Base-by-base conservation (phyloP, 495 filamentous ascomycete species). In the Lepidopterella palustris region DNA sequence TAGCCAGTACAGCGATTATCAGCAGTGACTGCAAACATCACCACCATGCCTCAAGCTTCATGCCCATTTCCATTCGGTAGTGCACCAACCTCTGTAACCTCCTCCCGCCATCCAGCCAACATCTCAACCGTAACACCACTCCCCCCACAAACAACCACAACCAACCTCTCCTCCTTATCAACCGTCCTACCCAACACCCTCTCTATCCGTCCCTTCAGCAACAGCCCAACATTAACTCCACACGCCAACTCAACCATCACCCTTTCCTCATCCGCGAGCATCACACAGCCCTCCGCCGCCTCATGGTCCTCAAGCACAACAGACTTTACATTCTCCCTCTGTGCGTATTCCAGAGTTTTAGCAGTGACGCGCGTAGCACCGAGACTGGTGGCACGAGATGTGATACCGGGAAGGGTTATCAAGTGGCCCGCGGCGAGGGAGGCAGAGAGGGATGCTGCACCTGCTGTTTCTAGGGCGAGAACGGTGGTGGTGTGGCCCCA, bases 71-170 rank as follows among this genome's bases (percentile, higher is more conserved):
- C n/a, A n/a, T n/a, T n/a, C n/a, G n/a, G n/a, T n/a, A n/a, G n/a
- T n/a, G n/a, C n/a, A n/a, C n/a, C n/a, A n/a, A n/a, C n/a, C n/a
- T n/a, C n/a, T n/a, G n/a, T n/a, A n/a, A n/a, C n/a, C n/a, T 72
- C 74, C 74, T 79, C 72, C 67, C 77, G 77, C 73, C 87, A 97
- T 52, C 72, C 72, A 45, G 73, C 74, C 65, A 95, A 71, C 68
- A 84, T 81, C 20, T 87, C 82, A 25, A 87, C 72, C 3, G 82
- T 86, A 47, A 91, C 81, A 71, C 87, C 87, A 45, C 80, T 84
- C 8, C 92, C 92, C 0, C 92, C 92, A 70, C 92, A 97, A 23
- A 96, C 82, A 24, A 96, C 77, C 54, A 97, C 77, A 4, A 97
- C 90, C 26, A 97, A 81, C 60, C 88, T 88, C 63, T 80, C 86